Evolutionary conservation across 768 basidiomycete genomes (phyloP), one percentile per base, ranked within the genome.

Genomic region (Psilocybe cyanescens): DNA sequence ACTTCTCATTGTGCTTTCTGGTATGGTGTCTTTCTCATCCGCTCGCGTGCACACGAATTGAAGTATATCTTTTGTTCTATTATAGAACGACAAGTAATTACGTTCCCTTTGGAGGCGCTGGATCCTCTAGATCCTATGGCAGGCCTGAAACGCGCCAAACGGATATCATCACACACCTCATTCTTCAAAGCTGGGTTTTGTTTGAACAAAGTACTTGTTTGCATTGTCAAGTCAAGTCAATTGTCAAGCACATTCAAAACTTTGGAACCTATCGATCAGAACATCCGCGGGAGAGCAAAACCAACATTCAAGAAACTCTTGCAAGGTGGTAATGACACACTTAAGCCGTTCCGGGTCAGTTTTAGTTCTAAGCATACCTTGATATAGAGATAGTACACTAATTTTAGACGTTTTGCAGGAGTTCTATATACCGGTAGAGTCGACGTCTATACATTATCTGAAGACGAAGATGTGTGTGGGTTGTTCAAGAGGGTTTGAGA

Each of bases 131-230:
- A 99, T 70, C 95, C 97, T 0, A 85, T 90, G 74, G 89, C 92
- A 2, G 95, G 95, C 1, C 76, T 97, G 61, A 97, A 95, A 75
- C 88, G 96, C 9, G 96, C 94, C 1, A 97, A 97, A 76, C 86
- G 94, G 59, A 95, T 99, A 70, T 93, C 97, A 0, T 91, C 94
- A 0, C 96, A 98, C 73, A 99, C 95, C 0, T 91, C 94, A 2
- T 99, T 99, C 79, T 99, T 99, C 86, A 99, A 99, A 75, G 91
- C 94, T 8, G 97, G 97, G 0, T 85, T 90, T 47, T 99, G 97
- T 71, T 81, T 99, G 28, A 94, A 92, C 39, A 86, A 89, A 60
- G 92, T 93, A 16, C 84, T 99, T 9, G 95, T 99, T 51, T 99
- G 97, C 71, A 91, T 99, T 49, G 97, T 99, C 71, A 99, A 99